Evolutionary conservation across 2,329 filamentous ascomycete genomes (phyloP).

Genomic region (Lachnellula cervina): DNA sequence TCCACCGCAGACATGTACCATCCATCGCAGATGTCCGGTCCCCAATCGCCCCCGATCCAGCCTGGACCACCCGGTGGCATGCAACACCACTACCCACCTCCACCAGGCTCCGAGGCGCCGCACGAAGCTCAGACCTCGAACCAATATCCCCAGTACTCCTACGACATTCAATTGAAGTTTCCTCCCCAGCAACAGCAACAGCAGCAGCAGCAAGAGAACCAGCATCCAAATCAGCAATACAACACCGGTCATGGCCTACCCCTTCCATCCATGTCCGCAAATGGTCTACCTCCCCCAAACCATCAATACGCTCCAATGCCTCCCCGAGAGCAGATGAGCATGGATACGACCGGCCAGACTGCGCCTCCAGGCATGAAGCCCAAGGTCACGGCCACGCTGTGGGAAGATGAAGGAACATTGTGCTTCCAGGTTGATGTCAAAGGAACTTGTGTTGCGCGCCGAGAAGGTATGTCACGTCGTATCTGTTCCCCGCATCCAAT

Average conservation of each 20-base stretch:
- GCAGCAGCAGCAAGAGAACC: slow-evolving; percentile 2
- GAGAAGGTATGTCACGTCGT: slow-evolving; percentile 63
- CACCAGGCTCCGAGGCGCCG: slow-evolving; percentile 7
- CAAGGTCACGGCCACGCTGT: slow-evolving; percentile 90
- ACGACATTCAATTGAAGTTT: slow-evolving; percentile 23
- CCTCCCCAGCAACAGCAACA: slow-evolving; percentile 16
- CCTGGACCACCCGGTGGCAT: slow-evolving; percentile 4
- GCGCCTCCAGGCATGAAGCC: slow-evolving; percentile 92
- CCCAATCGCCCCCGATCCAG: slow-evolving; percentile 4
- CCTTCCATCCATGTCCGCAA: slow-evolving; percentile 20
- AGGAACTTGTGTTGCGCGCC: slow-evolving; percentile 87
- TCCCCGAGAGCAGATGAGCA: slow-evolving; percentile 11
- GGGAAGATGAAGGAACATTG: slow-evolving; percentile 94
- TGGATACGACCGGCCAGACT: slow-evolving; percentile 80
- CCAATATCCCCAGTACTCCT: slow-evolving; percentile 22
- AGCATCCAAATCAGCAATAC: slow-evolving; percentile 8
- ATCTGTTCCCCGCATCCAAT: background rate
- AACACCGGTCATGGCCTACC: slow-evolving; percentile 11
- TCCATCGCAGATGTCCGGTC: slow-evolving; percentile 7
- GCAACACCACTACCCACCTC: slow-evolving; percentile 10
- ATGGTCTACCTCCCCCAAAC: slow-evolving; percentile 4
- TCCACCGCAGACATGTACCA: slow-evolving; percentile 7
- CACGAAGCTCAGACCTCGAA: slow-evolving; percentile 15
- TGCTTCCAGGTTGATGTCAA: slow-evolving; percentile 97
- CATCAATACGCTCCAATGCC: slow-evolving; percentile 1